A percentile compares a stretch with the other conserved stretches of the same genome.
These are phyloP conservation scores for Echites panduratus DNA, from an alignment of 257 asterid species.

Conservation along the genomic window DNA sequence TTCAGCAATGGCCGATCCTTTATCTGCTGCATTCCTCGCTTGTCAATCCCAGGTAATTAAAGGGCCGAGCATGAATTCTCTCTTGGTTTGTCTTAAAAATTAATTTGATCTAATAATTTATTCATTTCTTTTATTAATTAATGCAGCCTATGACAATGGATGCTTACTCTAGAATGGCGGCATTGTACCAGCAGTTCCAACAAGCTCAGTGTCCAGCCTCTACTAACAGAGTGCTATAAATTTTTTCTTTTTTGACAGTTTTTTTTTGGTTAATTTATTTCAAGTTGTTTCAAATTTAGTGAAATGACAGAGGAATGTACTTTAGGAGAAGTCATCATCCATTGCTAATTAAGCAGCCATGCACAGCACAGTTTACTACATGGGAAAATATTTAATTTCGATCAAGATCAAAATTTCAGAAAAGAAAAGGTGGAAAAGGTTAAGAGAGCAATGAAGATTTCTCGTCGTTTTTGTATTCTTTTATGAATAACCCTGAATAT, in stretches of 20 bases:
- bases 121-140: background rate
- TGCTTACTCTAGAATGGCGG: slow-evolving; percentile 55
- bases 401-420: background rate
- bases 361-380: too few species aligned
- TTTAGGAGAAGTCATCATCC: background rate
- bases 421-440: background rate
- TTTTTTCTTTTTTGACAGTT: background rate
- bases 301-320: background rate
- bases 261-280: background rate
- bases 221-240: slow-evolving; percentile 18
- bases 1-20: slow-evolving; percentile 35
- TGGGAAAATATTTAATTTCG: background rate
- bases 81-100: background rate
- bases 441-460: background rate
- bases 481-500: background rate
- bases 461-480: background rate
- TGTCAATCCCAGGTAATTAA: slow-evolving; percentile 55
- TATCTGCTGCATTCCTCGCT: slow-evolving; percentile 47
- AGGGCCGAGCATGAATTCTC: background rate
- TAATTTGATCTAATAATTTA: too few species aligned
- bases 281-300: background rate
- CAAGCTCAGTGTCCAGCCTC: slow-evolving; percentile 33
- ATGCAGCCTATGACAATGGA: slow-evolving; percentile 66
- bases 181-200: slow-evolving; percentile 65
- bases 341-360: background rate